Base-by-base conservation (phyloP, 257 asterid genomes). In the Thymus mandschuricus region DNA sequence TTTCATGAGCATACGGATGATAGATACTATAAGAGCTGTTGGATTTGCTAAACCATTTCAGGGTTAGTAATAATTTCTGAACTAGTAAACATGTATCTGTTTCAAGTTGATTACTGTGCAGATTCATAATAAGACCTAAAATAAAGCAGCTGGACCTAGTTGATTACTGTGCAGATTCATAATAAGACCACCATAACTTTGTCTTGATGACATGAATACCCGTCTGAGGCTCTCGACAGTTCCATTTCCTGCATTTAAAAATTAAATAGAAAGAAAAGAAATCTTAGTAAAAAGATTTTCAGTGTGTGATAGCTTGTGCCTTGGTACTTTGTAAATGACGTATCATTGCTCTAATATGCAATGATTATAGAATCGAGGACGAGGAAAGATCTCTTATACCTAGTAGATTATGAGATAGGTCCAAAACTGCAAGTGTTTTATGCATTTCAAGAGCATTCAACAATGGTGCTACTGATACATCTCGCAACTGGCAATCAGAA, bases 391-490 rank as follows among this genome's bases (percentile, higher is more conserved):
- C 9, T 51, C 31, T 35, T 49, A 58, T 84, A 94, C 99, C 99
- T 79, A 95, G 77, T 72, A 79, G 75, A 83, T 95, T 95, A 86
- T 95, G 99, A 70, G 99, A 95, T 76, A 95, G 87, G 80, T 95
- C 92, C 81, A 95, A 77, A 64, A 86, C 87, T 51, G 97, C 92
- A 75, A 87, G 86, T 69, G 92, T 80, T 65, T 89, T 88, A 86
- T 86, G 98, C 73, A 78, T 81, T 78, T 86, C 75, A 75, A 95
- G 78, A 73, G 96, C 98, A 79, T 86, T 82, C 74, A 95, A 76
- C 78, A 95, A 84, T 64, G 99, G 98, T 54, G 78, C 78, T 60
- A 84, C 90, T 49, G 97, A 92, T 71, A 86, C 81, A 80, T 95
- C 98, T 75, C 88, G 92, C 77, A 95, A 80, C 74, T 82, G 92